Evolutionary conservation across 164 flowering plant species (phyloP).

Genomic region (Dillenia turbinata): DNA sequence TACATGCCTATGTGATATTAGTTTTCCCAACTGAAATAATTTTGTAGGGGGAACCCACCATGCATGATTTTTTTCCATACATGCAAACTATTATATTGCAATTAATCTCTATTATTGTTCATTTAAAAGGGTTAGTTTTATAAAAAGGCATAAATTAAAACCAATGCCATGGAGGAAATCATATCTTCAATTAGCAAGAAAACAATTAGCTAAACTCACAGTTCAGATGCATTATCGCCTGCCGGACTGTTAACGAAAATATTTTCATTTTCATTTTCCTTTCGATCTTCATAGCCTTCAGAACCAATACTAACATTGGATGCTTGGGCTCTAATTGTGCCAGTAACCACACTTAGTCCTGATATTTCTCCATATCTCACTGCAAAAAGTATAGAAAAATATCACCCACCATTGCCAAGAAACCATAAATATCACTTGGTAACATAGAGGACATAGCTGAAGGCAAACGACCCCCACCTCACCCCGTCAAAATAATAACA

Average conservation of each 20-base stretch:
- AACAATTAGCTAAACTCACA: slow-evolving; percentile 35
- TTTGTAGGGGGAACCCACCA: no score
- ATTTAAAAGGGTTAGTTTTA: no score
- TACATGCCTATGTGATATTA: no score
- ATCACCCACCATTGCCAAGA: not conserved
- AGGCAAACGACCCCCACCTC: no score
- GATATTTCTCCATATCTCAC: slow-evolving; percentile 41
- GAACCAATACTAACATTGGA: slow-evolving; percentile 69
- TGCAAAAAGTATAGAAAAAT: slow-evolving; percentile 14
- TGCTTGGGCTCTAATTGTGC: slow-evolving; percentile 48
- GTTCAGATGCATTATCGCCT: slow-evolving; percentile 32
- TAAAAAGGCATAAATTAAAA: no score
- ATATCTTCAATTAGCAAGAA: no score
- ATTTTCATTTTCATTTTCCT: slow-evolving; percentile 35
- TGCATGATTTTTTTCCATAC: no score
- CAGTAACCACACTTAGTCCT: slow-evolving; percentile 15
- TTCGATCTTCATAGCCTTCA: slow-evolving; percentile 50
- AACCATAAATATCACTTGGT: not conserved
- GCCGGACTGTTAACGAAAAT: slow-evolving; percentile 14
- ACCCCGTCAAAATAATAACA: no score
- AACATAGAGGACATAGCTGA: not conserved
- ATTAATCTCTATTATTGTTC: no score
- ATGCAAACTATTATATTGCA: no score
- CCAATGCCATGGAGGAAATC: no score
- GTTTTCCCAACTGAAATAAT: no score